Evolutionary conservation across 2,329 filamentous ascomycete genomes (phyloP), one percentile per base, ranked within the genome.

Genomic region (Penicillium sp.): DNA sequence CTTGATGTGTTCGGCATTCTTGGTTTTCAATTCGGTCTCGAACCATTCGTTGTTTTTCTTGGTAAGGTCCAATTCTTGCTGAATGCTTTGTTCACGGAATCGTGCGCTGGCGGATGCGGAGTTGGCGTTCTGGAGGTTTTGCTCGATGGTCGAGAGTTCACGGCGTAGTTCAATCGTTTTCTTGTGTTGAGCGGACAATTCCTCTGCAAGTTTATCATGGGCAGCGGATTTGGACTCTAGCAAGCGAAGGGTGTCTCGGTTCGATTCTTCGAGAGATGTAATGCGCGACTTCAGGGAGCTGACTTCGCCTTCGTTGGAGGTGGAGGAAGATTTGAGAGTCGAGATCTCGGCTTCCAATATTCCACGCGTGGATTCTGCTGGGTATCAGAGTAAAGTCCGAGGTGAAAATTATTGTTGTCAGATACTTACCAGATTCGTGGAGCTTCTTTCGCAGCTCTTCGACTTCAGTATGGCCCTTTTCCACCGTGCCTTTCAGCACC

Each of bases 41-140:
- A 95, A 89, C 90, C 92, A 99, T 67, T 98, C 93, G 63, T 91
- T 91, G 78, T 92, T 96, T 69, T 89, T 90, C 72, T 92, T 92
- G 19, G 93, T 86, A 55, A 96, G 82, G 43, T 96, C 92, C 35
- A 98, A 83, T 73, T 98, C 93, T 73, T 97, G 93, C 74, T 95
- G 88, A 13, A 98, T 80, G 29, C 88, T 90, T 70, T 97, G 92
- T 73, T 97, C 92, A 62, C 91, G 88, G 80, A 96, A 97, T 68
- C 92, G 96, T 61, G 92, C 87, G 57, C 87, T 91, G 42, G 88
- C 91, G 2, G 89, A 86, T 25, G 90, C 85, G 26, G 91, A 91
- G 72, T 93, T 91, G 25, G 92, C 88, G 44, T 87, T 83, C 72
- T 98, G 93, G 19, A 92, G 85, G 25, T 88, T 86, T 71, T 97